A percentile compares a stretch with the other conserved stretches of the same genome.
phyloP scores from a whole-genome alignment of 805 yeast species.

The Hanseniaspora pseudoguilliermondii region DNA sequence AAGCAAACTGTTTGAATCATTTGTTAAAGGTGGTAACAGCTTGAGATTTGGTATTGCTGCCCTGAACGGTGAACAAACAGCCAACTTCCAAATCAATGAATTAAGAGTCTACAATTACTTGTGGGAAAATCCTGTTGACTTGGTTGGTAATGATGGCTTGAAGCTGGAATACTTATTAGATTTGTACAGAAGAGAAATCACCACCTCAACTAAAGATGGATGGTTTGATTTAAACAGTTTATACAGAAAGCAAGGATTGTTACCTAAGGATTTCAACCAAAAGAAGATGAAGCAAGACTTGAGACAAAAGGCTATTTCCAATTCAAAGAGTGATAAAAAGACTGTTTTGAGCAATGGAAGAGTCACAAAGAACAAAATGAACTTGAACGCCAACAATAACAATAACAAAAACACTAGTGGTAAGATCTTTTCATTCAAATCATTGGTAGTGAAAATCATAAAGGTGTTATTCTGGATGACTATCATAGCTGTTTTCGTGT shows the following conservation, averaged over 20 bases:
- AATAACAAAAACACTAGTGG: conserved; percentile 1
- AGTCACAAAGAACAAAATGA: not conserved
- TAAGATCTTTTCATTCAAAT: conserved; percentile 1
- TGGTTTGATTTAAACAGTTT: conserved; percentile 12
- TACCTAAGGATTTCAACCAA: conserved; percentile 11
- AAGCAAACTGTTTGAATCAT: conserved; percentile 8
- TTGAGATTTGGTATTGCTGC: conserved; percentile 13
- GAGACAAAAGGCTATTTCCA: conserved; percentile 1
- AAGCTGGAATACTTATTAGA: conserved; percentile 11
- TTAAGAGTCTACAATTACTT: conserved; percentile 8
- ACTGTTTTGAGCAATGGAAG: conserved; percentile 3
- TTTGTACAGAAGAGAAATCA: conserved; percentile 13
- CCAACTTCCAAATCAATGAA: conserved; percentile 13
- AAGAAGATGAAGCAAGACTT: not conserved
- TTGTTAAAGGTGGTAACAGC: conserved; percentile 10
- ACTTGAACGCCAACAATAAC: not conserved
- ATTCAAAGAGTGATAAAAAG: not conserved
- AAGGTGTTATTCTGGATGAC: not conserved
- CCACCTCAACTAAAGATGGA: not conserved
- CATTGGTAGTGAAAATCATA: not conserved
- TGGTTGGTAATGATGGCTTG: conserved; percentile 10
- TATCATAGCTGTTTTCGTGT: conserved; percentile 2
- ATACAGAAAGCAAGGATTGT: conserved; percentile 13
- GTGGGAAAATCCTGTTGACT: conserved; percentile 11
- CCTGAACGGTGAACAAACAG: conserved; percentile 13